These are phyloP conservation scores for Albifimbria verrucaria DNA, from an alignment of 2,329 filamentous ascomycete species.

Conservation along the genomic window DNA sequence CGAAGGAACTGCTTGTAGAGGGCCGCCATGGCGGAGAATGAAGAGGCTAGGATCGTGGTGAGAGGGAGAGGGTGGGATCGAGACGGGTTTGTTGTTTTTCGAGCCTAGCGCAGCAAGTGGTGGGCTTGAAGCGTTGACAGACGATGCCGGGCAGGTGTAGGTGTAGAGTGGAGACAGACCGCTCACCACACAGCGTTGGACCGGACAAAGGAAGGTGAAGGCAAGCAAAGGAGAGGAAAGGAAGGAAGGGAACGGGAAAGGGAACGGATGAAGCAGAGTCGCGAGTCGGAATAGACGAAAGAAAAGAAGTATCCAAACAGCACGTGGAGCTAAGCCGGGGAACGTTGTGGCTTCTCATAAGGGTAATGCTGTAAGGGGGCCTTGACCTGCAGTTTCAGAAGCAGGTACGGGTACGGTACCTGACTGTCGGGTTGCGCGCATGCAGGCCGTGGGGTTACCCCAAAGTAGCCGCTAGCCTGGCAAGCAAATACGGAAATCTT, in stretches of 20 bases:
- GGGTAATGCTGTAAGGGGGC: background rate
- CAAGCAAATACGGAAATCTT: too few species aligned
- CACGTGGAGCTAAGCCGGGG: background rate
- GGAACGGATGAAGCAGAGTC: background rate
- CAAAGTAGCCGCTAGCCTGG: background rate
- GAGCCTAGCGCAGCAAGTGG: too few species aligned
- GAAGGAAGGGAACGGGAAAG: background rate
- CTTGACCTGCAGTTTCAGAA: background rate
- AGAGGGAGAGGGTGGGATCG: constrained; percentile 7
- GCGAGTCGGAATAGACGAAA: background rate
- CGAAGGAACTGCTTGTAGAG: constrained; percentile 71
- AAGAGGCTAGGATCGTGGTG: constrained; percentile 10
- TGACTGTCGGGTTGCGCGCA: background rate
- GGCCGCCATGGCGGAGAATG: constrained; percentile 34
- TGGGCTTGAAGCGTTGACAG: too few species aligned
- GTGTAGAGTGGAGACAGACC: too few species aligned
- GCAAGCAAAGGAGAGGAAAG: background rate
- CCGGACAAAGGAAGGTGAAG: background rate
- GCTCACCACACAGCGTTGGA: too few species aligned
- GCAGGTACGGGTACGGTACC: background rate
- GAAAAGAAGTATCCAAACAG: background rate
- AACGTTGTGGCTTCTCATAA: background rate
- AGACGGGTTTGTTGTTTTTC: background rate
- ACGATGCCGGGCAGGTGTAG: too few species aligned
- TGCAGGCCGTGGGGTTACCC: background rate